Evolutionary conservation across 31 red algal genomes (phyloP), one percentile per base, ranked within the genome.

Genomic region (Asparagopsis taxiformis): DNA sequence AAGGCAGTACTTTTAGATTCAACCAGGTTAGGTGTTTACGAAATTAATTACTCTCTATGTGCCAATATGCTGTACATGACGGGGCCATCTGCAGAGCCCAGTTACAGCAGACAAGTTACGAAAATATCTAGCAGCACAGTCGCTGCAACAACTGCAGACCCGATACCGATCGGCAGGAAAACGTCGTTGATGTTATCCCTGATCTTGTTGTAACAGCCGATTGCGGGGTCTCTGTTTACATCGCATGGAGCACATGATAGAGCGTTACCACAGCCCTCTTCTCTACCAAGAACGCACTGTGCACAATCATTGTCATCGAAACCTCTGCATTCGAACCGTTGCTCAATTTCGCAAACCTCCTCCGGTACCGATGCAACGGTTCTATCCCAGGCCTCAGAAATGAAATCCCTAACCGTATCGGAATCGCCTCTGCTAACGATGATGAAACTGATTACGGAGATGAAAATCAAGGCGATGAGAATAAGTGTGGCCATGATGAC

Each of bases 191-290:
- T 16, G 41, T 24, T 31, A 0, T 57, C 53, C 16, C 41, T 25
- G 36, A 88, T 72, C 3, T 44, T 31, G 28, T 64, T 55, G 55
- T 88, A 88, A 31, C 84, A 88, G 19, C 74, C 84, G 7, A 51
- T 30, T 24, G 33, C 1, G 10, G 52, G 5, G 8, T 29, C 51
- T 26, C 16, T 10, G 7, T 13, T 25, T n/a, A 35, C 62, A 3
- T 21, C 46, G 21, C 66, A 77, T n/a, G 8, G 4, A 11, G 69
- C 66, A 30, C 58, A 71, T 17, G 58, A 38, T 16, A 32, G 3
- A 15, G 50, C 1, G 17, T 24, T 15, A 4, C 13, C 9, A 37
- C 58, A 63, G 3, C 0, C 62, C 11, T 24, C 41, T 15, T 28
- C 49, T 16, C 15, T 22, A 3, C 35, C 72, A 9, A 51, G 7